Evolutionary conservation across 257 asterid species (phyloP).

Genomic region (Nicotiana obtusifolia): DNA sequence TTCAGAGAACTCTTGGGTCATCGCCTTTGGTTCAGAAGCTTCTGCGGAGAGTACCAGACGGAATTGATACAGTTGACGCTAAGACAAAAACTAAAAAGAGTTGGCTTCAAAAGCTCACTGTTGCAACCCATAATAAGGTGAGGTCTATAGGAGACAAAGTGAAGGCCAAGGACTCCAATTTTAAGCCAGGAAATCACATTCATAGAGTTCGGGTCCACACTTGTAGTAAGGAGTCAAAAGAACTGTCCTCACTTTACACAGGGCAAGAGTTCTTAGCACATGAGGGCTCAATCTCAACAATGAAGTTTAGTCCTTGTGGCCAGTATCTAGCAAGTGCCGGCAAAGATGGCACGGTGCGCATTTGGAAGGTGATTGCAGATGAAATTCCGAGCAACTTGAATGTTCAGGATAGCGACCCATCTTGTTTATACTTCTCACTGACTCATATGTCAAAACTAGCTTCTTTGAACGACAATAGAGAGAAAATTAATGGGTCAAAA

Average conservation of each 20-base stretch:
- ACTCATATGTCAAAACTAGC: conserved; percentile 50
- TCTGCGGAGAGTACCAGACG: conserved; percentile 40
- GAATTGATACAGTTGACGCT: conserved; percentile 15
- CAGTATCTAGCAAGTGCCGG: conserved; percentile 88
- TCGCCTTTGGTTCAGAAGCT: conserved; percentile 52
- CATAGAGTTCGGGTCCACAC: conserved; percentile 44
- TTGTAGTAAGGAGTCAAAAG: conserved; percentile 45
- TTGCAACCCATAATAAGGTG: conserved; percentile 27
- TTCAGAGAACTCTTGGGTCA: conserved; percentile 49
- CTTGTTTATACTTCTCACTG: conserved; percentile 56
- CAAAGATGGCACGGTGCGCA: conserved; percentile 73
- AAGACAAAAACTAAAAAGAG: conserved; percentile 45
- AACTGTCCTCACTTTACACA: conserved; percentile 55
- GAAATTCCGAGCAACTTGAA: conserved; percentile 34
- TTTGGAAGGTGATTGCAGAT: conserved; percentile 77
- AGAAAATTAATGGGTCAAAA: conserved; percentile 31
- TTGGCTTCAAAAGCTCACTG: conserved; percentile 54
- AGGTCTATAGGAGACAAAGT: conserved; percentile 32
- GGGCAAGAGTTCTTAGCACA: conserved; percentile 90
- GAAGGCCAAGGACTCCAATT: conserved; percentile 22
- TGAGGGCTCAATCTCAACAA: conserved; percentile 71
- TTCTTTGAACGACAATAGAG: conserved; percentile 39
- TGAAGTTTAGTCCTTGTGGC: conserved; percentile 90
- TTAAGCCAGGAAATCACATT: conserved; percentile 15
- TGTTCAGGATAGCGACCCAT: conserved; percentile 50